phyloP scores from a whole-genome alignment of 1,139 yeast genomes.

The Magnusiomyces ingens region DNA sequence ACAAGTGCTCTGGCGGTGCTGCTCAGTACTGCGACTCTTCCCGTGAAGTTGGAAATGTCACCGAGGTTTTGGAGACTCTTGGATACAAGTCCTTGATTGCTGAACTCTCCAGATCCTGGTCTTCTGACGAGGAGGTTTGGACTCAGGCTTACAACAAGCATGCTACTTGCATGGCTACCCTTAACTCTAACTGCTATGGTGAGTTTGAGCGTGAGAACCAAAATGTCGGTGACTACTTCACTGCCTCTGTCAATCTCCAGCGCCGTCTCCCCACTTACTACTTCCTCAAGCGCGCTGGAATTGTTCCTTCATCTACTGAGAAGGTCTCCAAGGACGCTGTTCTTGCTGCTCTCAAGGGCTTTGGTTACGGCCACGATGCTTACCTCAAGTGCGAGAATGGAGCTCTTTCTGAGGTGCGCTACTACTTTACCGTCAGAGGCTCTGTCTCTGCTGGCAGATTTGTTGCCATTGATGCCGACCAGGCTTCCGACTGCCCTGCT shows the following conservation, averaged over 20 bases:
- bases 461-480: constrained; percentile 51
- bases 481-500: constrained; percentile 56
- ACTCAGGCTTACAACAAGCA: constrained; percentile 91
- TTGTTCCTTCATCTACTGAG: constrained; percentile 49
- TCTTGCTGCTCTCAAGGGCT: constrained; percentile 55
- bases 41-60: constrained; percentile 50
- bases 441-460: constrained; percentile 61
- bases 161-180: constrained; percentile 83
- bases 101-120: constrained; percentile 41
- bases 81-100: constrained; percentile 44
- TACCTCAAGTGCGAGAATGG: constrained; percentile 67
- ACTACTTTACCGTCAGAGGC: constrained; percentile 73
- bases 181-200: constrained; percentile 61
- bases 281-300: constrained; percentile 60
- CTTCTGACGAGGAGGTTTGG: constrained; percentile 69
- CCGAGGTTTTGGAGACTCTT: constrained; percentile 43
- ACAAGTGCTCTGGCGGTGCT: constrained; percentile 66
- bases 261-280: constrained; percentile 62
- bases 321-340: constrained; percentile 59
- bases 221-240: constrained; percentile 74
- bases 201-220: constrained; percentile 37
- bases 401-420: constrained; percentile 83
- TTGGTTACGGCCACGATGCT: constrained; percentile 25
- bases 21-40: constrained; percentile 67
- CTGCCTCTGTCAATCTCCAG: constrained; percentile 56